Conservation (phyloP, 257 asterid genomes). For the Fraxinus americana region DNA sequence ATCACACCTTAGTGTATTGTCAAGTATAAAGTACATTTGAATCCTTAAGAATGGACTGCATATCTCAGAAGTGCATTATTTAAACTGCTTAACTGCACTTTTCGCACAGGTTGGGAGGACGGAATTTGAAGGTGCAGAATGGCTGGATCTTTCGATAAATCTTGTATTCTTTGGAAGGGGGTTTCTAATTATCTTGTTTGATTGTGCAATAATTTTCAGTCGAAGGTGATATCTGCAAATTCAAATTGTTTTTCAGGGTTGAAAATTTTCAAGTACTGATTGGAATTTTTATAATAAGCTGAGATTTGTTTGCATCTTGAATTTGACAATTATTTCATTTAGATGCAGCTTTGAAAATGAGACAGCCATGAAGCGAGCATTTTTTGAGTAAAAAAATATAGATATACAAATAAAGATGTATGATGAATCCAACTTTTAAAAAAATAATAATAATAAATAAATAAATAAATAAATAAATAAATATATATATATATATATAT, state of each 20-base stretch:
- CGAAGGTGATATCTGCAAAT: slow-evolving; percentile 28
- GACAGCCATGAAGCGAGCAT: neutral
- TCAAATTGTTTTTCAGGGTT: slow-evolving; percentile 30
- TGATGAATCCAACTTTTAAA: too few species aligned
- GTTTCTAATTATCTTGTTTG: slow-evolving; percentile 39
- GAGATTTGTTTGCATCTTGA: neutral
- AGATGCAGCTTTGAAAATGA: neutral
- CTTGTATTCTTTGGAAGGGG: slow-evolving; percentile 39
- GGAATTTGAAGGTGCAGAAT: slow-evolving; percentile 18
- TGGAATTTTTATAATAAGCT: slow-evolving; percentile 24
- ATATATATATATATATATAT: too few species aligned
- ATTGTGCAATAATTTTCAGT: slow-evolving; percentile 44
- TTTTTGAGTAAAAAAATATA: too few species aligned
- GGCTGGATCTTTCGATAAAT: slow-evolving; percentile 7
- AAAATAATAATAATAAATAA: too few species aligned
- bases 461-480: too few species aligned
- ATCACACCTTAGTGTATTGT: slow-evolving; percentile 46
- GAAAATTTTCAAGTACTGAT: slow-evolving; percentile 37
- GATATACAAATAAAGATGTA: too few species aligned
- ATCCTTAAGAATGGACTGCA: too few species aligned
- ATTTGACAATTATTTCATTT: neutral
- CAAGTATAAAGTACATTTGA: neutral
- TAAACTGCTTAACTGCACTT: too few species aligned
- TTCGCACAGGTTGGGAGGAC: too few species aligned
- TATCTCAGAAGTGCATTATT: too few species aligned